Conservation (phyloP, 257 asterid species). For the Lycium ferocissimum region DNA sequence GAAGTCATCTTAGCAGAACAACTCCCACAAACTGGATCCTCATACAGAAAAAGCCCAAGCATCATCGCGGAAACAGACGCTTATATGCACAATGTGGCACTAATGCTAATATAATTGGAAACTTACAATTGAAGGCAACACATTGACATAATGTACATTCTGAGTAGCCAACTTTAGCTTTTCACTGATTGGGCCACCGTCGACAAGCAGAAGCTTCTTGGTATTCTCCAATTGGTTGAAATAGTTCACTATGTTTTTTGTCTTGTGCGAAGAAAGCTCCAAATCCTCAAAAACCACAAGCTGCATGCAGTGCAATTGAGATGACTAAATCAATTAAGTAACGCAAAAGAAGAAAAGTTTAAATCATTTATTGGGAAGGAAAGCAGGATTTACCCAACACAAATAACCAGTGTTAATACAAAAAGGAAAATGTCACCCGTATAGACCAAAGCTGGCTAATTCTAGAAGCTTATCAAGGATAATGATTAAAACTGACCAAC, state of each 20-base stretch:
- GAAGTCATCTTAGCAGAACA: neutral
- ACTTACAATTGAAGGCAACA: constrained; percentile 92
- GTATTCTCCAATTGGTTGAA: constrained; percentile 69
- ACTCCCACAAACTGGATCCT: neutral
- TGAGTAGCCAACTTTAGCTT: constrained; percentile 88
- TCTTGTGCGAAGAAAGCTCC: constrained; percentile 84
- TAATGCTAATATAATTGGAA: constrained; percentile 20
- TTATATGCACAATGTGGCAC: neutral
- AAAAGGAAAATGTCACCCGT: neutral
- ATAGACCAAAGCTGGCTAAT: neutral
- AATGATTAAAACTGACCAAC: constrained; percentile 1
- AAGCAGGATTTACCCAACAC: constrained; percentile 32
- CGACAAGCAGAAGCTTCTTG: constrained; percentile 85
- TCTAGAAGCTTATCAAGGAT: neutral
- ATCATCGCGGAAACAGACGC: constrained; percentile 11
- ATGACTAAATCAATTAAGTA: constrained; percentile 22
- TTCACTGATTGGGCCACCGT: constrained; percentile 75
- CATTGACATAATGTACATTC: constrained; percentile 82
- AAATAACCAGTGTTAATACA: neutral
- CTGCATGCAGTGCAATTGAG: constrained; percentile 46
- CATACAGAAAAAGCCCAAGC: neutral
- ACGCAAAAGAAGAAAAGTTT: neutral
- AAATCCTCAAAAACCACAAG: constrained; percentile 86
- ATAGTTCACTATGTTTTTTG: constrained; percentile 78
- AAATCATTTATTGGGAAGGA: neutral